Conservation (phyloP, 495 filamentous ascomycete genomes). For the Tuber magnatum region DNA sequence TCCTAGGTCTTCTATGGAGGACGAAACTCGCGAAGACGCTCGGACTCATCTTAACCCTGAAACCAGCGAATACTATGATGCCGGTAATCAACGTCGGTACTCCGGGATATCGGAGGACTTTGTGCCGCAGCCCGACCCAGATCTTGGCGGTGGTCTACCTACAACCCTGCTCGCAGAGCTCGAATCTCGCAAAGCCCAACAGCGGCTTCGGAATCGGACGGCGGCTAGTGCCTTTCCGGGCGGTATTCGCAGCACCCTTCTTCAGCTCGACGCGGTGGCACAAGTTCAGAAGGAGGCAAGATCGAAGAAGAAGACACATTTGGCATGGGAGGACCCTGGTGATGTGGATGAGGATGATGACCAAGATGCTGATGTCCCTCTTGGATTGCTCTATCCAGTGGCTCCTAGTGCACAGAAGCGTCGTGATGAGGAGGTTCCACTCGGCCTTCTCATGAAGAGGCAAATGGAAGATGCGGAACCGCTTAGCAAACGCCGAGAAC, state of each 20-base stretch:
- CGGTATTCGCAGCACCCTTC: slow-evolving; percentile 78
- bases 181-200: slow-evolving; percentile 76
- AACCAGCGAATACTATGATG: slow-evolving; percentile 29
- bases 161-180: slow-evolving; percentile 90
- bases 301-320: slow-evolving; percentile 63
- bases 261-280: slow-evolving; percentile 84
- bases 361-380: slow-evolving; percentile 73
- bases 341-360: slow-evolving; percentile 50
- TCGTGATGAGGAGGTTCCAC: slow-evolving; percentile 58
- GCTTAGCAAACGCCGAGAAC: slow-evolving; percentile 66
- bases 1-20: slow-evolving; percentile 33
- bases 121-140: slow-evolving; percentile 16
- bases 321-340: slow-evolving; percentile 80
- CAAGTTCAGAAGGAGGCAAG: slow-evolving; percentile 73
- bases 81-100: slow-evolving; percentile 7
- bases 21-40: slow-evolving; percentile 9
- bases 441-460: slow-evolving; percentile 76
- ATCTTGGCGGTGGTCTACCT: slow-evolving; percentile 47
- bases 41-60: slow-evolving; percentile 27
- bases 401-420: slow-evolving; percentile 45
- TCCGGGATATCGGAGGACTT: slow-evolving; percentile 28
- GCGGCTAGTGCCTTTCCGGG: slow-evolving; percentile 59
- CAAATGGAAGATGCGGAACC: slow-evolving; percentile 90
- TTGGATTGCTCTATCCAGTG: slow-evolving; percentile 62
- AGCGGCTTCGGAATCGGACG: slow-evolving; percentile 66